phyloP scores from a whole-genome alignment of 2,329 filamentous ascomycete genomes.

The Aureobasidium lini region DNA sequence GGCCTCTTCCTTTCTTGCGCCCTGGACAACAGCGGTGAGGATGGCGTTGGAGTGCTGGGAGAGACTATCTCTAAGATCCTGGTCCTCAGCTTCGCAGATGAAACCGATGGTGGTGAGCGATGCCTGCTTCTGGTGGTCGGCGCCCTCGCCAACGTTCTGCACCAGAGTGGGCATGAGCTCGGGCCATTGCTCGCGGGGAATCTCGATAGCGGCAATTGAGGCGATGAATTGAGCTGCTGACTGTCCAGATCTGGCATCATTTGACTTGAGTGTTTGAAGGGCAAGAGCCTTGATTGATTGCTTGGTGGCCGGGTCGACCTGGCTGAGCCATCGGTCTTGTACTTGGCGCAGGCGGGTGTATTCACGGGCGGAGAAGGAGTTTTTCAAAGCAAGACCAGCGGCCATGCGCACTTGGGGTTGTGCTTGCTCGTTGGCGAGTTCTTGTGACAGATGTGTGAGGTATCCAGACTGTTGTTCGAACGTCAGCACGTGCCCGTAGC shows the following conservation, averaged over 20 bases:
- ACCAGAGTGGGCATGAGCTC: slow-evolving; percentile 86
- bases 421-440: slow-evolving; percentile 84
- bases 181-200: slow-evolving; percentile 86
- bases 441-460: slow-evolving; percentile 82
- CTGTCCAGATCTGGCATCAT: slow-evolving; percentile 73
- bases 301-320: slow-evolving; percentile 76
- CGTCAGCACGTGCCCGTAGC: slow-evolving; percentile 23
- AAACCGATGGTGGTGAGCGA: slow-evolving; percentile 96
- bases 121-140: slow-evolving; percentile 83
- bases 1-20: slow-evolving; percentile 90
- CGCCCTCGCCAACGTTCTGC: slow-evolving; percentile 82
- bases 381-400: slow-evolving; percentile 94
- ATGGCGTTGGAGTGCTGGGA: slow-evolving; percentile 92
- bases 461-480: slow-evolving; percentile 65
- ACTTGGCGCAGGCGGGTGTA: slow-evolving; percentile 78
- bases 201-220: slow-evolving; percentile 87
- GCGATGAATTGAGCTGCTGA: slow-evolving; percentile 93
- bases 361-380: slow-evolving; percentile 94
- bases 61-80: slow-evolving; percentile 73
- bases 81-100: slow-evolving; percentile 92
- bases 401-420: slow-evolving; percentile 81
- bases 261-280: slow-evolving; percentile 76
- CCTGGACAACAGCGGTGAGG: slow-evolving; percentile 93
- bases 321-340: slow-evolving; percentile 85
- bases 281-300: slow-evolving; percentile 79